Evolutionary conservation across 495 filamentous ascomycete species (phyloP).

Genomic region (Xylaria palmicola): DNA sequence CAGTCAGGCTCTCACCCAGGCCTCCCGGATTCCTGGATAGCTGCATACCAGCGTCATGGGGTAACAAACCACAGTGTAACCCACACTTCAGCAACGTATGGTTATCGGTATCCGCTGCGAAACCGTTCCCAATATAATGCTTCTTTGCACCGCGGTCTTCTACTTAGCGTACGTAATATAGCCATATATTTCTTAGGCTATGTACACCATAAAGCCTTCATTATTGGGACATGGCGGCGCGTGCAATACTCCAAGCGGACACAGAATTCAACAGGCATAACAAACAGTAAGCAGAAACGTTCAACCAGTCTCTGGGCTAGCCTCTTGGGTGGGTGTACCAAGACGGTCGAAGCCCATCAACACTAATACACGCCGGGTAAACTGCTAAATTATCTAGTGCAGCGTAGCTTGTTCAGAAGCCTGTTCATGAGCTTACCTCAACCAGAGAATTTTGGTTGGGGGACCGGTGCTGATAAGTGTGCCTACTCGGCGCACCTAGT

Average conservation of each 20-base stretch:
- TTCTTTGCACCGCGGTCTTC: not conserved
- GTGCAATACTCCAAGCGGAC: not conserved
- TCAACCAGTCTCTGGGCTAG: slow-evolving; percentile 1
- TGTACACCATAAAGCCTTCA: not conserved
- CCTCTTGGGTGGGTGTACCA: slow-evolving; percentile 6
- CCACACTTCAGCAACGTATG: not conserved
- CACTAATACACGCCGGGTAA: not conserved
- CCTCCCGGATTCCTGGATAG: slow-evolving; percentile 5
- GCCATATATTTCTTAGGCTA: too few species aligned
- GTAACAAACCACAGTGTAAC: slow-evolving; percentile 7
- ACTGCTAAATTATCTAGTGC: not conserved
- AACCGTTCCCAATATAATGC: not conserved
- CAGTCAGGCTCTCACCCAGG: too few species aligned
- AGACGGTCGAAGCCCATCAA: not conserved
- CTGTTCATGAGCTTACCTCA: not conserved
- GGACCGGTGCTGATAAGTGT: too few species aligned
- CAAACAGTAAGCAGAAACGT: slow-evolving; percentile 14
- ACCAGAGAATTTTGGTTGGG: too few species aligned
- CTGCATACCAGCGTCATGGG: slow-evolving; percentile 6
- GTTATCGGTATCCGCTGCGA: not conserved
- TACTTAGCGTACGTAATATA: not conserved
- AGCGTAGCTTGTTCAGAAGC: slow-evolving; percentile 3
- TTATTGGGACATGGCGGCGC: slow-evolving; percentile 3
- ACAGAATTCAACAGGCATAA: not conserved
- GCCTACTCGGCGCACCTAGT: too few species aligned